Percentiles rank a stretch among this genome's conserved stretches.
These are phyloP conservation scores for Leishmania turanica DNA, from an alignment of 208 protist species.

Conservation along the genomic window DNA sequence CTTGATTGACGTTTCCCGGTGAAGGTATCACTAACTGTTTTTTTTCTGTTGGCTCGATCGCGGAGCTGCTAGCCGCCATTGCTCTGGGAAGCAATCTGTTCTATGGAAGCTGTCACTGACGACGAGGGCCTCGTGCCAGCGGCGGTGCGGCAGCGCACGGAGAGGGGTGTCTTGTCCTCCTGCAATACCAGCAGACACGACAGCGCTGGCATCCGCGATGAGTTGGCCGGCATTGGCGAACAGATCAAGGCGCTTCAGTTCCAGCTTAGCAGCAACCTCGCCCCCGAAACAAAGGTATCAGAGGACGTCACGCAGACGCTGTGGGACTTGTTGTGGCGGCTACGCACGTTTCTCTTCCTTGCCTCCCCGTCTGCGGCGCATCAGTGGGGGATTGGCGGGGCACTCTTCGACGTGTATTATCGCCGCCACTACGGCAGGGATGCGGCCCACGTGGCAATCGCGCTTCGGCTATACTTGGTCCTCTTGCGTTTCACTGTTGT, in stretches of 20 bases:
- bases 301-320: slow-evolving; percentile 22
- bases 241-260: slow-evolving; percentile 26
- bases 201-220: slow-evolving; percentile 7
- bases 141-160: slow-evolving; percentile 16
- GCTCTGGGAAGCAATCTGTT: neutral
- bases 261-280: slow-evolving; percentile 19
- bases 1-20: neutral
- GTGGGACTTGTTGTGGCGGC: slow-evolving; percentile 59
- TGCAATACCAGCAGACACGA: neutral
- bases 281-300: neutral
- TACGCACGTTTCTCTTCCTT: slow-evolving; percentile 63
- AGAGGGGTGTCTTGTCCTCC: neutral
- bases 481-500: slow-evolving; percentile 50
- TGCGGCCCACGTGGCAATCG: slow-evolving; percentile 41
- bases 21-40: neutral
- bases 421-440: slow-evolving; percentile 31
- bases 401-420: slow-evolving; percentile 27
- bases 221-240: slow-evolving; percentile 29
- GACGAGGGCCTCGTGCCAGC: slow-evolving; percentile 4
- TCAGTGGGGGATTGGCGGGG: slow-evolving; percentile 17
- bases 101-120: neutral
- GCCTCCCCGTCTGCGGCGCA: slow-evolving; percentile 10
- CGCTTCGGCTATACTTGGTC: slow-evolving; percentile 60
- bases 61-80: neutral
- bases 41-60: neutral